Evolutionary conservation across 1,284 basidiomycete genomes (phyloP).

Genomic region (Tylopilus sp.): DNA sequence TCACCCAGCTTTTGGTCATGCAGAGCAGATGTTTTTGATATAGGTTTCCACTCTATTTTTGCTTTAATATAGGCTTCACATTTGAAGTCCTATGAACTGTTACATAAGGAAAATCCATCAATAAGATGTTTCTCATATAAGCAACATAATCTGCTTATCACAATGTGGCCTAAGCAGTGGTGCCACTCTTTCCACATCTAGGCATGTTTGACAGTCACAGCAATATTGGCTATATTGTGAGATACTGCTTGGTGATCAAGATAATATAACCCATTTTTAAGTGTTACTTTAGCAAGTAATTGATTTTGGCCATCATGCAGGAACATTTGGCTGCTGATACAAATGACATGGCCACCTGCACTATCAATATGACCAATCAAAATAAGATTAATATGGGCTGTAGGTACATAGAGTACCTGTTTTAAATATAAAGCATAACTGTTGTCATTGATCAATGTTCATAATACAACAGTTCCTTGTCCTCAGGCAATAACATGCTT

Average conservation of each 20-base stretch:
- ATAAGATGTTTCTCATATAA: neutral
- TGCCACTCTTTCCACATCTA: constrained; percentile 7
- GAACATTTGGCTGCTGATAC: neutral
- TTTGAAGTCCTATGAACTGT: neutral
- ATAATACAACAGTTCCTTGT: neutral
- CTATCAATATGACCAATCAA: neutral
- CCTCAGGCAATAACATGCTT: neutral
- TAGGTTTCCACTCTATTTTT: neutral
- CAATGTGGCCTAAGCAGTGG: neutral
- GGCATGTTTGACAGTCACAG: neutral
- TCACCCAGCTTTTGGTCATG: neutral
- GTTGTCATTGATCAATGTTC: neutral
- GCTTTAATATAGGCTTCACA: neutral
- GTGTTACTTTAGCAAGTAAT: neutral
- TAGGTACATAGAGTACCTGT: neutral
- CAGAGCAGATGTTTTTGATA: neutral
- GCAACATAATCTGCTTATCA: neutral
- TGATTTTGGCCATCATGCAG: neutral
- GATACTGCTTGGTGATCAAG: too few species aligned
- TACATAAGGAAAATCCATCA: neutral
- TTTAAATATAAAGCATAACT: too few species aligned
- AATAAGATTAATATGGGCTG: neutral
- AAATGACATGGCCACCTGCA: neutral
- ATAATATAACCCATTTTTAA: too few species aligned
- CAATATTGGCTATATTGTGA: neutral